Evolutionary conservation across 352 stramenopile species (phyloP).

Genomic region (Phytophthora pini): DNA sequence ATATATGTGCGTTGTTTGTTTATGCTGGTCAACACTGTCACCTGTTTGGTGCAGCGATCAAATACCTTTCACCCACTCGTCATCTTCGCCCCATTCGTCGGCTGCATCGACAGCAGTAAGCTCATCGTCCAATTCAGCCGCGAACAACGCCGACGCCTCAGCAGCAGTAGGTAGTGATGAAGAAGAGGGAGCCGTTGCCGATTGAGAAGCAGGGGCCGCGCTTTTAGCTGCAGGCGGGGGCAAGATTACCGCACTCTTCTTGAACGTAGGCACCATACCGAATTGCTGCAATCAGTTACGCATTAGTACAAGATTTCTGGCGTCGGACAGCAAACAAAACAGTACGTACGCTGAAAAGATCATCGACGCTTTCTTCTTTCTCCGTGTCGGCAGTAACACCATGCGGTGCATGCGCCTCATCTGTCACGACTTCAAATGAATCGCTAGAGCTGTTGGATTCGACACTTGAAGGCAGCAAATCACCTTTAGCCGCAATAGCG

Average conservation of each 20-base stretch:
- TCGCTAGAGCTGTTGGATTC: constrained; percentile 76
- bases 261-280: constrained; percentile 82
- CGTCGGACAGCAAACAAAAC: constrained; percentile 2
- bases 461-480: constrained; percentile 39
- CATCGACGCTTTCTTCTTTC: constrained; percentile 55
- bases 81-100: constrained; percentile 80
- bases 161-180: constrained; percentile 40
- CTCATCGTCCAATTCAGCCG: constrained; percentile 72
- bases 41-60: constrained; percentile 28
- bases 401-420: constrained; percentile 38
- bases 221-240: constrained; percentile 31
- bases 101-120: constrained; percentile 43
- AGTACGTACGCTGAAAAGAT: constrained; percentile 83
- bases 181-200: constrained; percentile 11
- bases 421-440: constrained; percentile 67
- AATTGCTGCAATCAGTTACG: constrained; percentile 72
- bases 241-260: constrained; percentile 55
- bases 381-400: constrained; percentile 28
- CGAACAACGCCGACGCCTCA: constrained; percentile 60
- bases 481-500: constrained; percentile 20
- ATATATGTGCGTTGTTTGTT: constrained; percentile 38
- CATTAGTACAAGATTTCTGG: constrained; percentile 1
- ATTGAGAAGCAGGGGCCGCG: constrained; percentile 18
- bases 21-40: constrained; percentile 20
- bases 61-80: constrained; percentile 84